phyloP scores from a whole-genome alignment of 2,329 filamentous ascomycete genomes.

The Colletotrichum spaethianum region DNA sequence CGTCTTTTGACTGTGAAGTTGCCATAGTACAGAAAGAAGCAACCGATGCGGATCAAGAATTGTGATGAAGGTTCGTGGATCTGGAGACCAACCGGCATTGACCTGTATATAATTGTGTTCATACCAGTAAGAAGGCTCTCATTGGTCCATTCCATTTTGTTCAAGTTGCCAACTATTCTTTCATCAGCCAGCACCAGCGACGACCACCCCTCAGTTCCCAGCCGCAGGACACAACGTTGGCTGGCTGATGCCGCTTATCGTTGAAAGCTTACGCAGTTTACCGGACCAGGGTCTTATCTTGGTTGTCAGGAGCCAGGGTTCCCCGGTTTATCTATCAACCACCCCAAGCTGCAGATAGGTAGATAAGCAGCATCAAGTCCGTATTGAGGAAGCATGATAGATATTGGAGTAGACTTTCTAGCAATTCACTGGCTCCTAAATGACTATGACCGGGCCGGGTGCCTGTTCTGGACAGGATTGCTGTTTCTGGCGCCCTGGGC shows the following conservation, averaged over 20 bases:
- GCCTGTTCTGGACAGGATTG: not conserved
- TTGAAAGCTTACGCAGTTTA: not conserved
- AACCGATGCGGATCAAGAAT: not conserved
- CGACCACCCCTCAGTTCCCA: not conserved
- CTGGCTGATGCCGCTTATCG: not conserved
- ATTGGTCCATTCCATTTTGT: not conserved
- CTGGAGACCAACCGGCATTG: not conserved
- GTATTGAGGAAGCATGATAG: not conserved
- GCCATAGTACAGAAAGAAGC: conserved; percentile 6
- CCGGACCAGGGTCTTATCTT: not conserved
- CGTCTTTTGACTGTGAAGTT: conserved; percentile 6
- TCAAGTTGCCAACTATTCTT: not conserved
- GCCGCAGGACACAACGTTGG: not conserved
- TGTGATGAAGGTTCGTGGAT: not conserved
- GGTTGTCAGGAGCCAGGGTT: not conserved
- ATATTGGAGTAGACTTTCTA: too few relatives aligned
- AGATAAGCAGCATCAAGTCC: not conserved
- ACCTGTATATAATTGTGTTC: not conserved
- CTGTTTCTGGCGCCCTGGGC: not conserved
- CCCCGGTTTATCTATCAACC: conserved; percentile 5
- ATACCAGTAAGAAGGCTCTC: not conserved
- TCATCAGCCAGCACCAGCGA: not conserved
- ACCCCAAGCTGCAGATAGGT: not conserved
- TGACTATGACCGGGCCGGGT: conserved; percentile 1
- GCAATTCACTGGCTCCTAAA: not conserved